phyloP scores from a whole-genome alignment of 495 filamentous ascomycete species.

The Neohortaea acidophila region DNA sequence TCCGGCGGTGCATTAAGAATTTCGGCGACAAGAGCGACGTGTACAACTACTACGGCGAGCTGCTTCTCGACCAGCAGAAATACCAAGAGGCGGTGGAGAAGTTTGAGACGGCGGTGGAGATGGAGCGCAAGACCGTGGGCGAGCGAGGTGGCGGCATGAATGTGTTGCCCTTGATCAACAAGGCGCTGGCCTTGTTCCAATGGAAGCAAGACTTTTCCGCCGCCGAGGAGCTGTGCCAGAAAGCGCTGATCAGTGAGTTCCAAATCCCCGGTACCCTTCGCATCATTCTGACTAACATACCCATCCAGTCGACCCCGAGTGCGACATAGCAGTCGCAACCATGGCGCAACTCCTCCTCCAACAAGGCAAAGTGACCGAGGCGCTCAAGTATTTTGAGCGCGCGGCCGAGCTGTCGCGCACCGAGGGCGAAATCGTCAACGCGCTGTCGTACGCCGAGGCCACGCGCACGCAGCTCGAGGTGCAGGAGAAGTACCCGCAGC shows the following conservation, averaged over 20 bases:
- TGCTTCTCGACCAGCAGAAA: slow-evolving; percentile 94
- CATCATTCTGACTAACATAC: background rate
- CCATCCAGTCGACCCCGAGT: slow-evolving; percentile 83
- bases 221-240: slow-evolving; percentile 91
- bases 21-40: slow-evolving; percentile 93
- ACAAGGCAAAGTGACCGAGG: slow-evolving; percentile 90
- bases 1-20: slow-evolving; percentile 94
- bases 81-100: slow-evolving; percentile 92
- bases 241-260: slow-evolving; percentile 84
- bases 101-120: slow-evolving; percentile 93
- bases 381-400: slow-evolving; percentile 91
- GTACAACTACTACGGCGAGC: slow-evolving; percentile 98
- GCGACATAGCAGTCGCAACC: slow-evolving; percentile 95
- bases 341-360: slow-evolving; percentile 98
- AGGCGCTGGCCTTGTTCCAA: slow-evolving; percentile 90
- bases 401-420: slow-evolving; percentile 92
- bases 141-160: slow-evolving; percentile 85
- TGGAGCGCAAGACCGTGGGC: slow-evolving; percentile 64
- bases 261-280: background rate
- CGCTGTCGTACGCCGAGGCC: slow-evolving; percentile 91
- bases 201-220: slow-evolving; percentile 93
- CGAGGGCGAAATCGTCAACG: slow-evolving; percentile 84
- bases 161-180: slow-evolving; percentile 95
- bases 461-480: slow-evolving; percentile 94
- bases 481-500: slow-evolving; percentile 94